These are phyloP conservation scores for Geotrichum europaeum DNA, from an alignment of 1,139 yeast genomes.

Conservation along the genomic window DNA sequence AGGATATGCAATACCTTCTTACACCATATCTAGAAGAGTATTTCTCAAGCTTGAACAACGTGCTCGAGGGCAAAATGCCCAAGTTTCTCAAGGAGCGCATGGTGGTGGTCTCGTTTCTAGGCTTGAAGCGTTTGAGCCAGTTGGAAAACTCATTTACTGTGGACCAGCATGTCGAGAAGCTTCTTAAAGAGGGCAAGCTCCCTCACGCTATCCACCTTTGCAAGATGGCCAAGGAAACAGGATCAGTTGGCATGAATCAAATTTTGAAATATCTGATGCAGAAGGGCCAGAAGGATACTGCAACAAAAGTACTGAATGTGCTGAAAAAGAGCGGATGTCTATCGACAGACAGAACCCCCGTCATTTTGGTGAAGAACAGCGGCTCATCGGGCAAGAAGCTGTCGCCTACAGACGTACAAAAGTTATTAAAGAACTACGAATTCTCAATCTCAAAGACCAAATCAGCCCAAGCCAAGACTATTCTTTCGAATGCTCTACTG, in stretches of 20 bases:
- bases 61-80: conserved; percentile 6
- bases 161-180: conserved; percentile 10
- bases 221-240: conserved; percentile 15
- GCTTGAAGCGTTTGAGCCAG: conserved; percentile 5
- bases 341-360: conserved; percentile 14
- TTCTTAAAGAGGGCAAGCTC: conserved; percentile 7
- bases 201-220: conserved; percentile 17
- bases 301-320: conserved; percentile 12
- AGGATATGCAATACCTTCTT: conserved; percentile 11
- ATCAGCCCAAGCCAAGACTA: conserved; percentile 7
- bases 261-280: conserved; percentile 7
- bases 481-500: conserved; percentile 14
- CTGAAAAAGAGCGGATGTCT: conserved; percentile 17
- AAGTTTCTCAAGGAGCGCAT: conserved; percentile 8
- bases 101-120: conserved; percentile 14
- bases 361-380: conserved; percentile 7
- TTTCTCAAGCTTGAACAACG: conserved; percentile 8
- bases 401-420: conserved; percentile 6
- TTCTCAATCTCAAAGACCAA: conserved; percentile 8
- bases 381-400: background rate
- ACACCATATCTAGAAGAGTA: conserved; percentile 13
- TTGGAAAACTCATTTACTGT: conserved; percentile 13
- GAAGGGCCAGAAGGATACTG: background rate
- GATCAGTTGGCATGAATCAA: conserved; percentile 17
- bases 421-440: conserved; percentile 12